Evolutionary conservation across 2,329 filamentous ascomycete genomes (phyloP).

Genomic region (Botrytis fabae): DNA sequence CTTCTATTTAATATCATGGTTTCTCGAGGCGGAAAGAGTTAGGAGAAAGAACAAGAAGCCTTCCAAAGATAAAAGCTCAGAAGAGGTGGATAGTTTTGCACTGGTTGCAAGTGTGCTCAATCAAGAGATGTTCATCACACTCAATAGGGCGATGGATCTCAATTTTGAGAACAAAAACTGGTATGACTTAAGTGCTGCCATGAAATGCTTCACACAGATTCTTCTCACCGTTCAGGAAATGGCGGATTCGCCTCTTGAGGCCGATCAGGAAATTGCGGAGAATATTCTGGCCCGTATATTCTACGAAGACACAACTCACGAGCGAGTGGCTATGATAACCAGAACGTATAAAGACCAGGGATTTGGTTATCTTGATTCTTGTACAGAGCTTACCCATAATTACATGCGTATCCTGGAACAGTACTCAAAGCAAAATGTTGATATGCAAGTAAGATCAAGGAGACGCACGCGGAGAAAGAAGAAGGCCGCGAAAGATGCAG

Average conservation of each 20-base stretch:
- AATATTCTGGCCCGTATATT: constrained; percentile 98
- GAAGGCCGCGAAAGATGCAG: constrained; percentile 55
- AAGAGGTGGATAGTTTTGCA: constrained; percentile 73
- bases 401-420: constrained; percentile 89
- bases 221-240: constrained; percentile 91
- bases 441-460: constrained; percentile 87
- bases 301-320: constrained; percentile 94
- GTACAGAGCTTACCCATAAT: constrained; percentile 86
- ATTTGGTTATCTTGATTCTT: constrained; percentile 88
- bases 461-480: constrained; percentile 72
- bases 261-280: constrained; percentile 97
- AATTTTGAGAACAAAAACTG: constrained; percentile 81
- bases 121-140: constrained; percentile 88
- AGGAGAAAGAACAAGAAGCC: constrained; percentile 63
- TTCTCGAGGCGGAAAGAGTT: constrained; percentile 79
- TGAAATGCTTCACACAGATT: constrained; percentile 95
- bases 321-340: constrained; percentile 77
- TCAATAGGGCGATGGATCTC: constrained; percentile 80
- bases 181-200: constrained; percentile 81
- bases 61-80: constrained; percentile 47
- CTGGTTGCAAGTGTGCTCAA: constrained; percentile 87
- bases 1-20: constrained; percentile 92
- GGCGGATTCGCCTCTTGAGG: constrained; percentile 77
- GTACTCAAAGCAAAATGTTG: constrained; percentile 92
- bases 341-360: constrained; percentile 90